These are phyloP conservation scores for Euphorbia lathyris DNA, from an alignment of 345 rosid species.

Conservation along the genomic window DNA sequence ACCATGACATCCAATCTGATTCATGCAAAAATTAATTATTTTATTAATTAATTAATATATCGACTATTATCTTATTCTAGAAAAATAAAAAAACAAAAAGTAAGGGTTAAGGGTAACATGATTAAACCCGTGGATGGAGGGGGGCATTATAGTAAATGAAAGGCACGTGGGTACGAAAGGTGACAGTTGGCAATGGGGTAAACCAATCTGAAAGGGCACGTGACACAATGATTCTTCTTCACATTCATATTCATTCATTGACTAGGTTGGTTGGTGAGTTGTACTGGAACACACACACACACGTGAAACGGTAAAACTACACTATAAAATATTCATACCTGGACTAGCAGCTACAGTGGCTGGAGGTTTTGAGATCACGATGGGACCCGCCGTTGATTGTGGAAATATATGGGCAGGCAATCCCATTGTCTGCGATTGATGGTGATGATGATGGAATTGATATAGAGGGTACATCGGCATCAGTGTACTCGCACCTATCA, in stretches of 20 bases:
- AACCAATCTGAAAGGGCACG: slow-evolving; percentile 35
- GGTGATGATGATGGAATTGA: slow-evolving; percentile 46
- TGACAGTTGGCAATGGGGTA: slow-evolving; percentile 29
- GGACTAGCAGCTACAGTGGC: slow-evolving; percentile 42
- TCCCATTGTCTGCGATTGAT: slow-evolving; percentile 62
- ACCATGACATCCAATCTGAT: no score
- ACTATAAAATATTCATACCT: slow-evolving; percentile 37
- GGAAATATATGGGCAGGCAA: slow-evolving; percentile 63
- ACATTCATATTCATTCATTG: slow-evolving; percentile 9
- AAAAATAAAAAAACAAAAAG: no score
- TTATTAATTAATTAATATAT: no score
- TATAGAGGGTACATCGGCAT: slow-evolving; percentile 82
- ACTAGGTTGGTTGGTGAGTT: slow-evolving; percentile 15
- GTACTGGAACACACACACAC: slow-evolving; percentile 8
- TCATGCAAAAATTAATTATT: no score
- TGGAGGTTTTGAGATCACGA: slow-evolving; percentile 54
- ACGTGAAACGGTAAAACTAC: no score
- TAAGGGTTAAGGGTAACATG: no score
- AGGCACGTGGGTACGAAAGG: slow-evolving; percentile 21
- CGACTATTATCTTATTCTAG: no score
- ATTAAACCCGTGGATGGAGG: background rate
- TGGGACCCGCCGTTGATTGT: slow-evolving; percentile 38
- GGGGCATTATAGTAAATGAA: slow-evolving; percentile 12
- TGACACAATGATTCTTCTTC: slow-evolving; percentile 48
- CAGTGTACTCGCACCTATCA: slow-evolving; percentile 65